Conservation (phyloP, 2,329 filamentous ascomycete genomes). For the Xylaria sp. region DNA sequence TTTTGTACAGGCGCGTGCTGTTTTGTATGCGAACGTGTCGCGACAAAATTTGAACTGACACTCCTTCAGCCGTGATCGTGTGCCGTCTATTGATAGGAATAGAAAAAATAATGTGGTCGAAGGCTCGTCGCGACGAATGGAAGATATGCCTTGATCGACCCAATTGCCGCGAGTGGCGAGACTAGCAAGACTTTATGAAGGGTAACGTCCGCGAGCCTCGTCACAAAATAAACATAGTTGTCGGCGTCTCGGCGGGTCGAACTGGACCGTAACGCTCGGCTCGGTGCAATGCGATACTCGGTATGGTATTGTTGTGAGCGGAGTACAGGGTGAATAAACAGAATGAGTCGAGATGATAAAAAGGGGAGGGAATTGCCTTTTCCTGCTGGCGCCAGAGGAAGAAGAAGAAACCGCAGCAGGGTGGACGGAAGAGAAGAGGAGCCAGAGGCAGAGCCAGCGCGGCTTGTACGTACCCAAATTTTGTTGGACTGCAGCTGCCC, state of each 20-base stretch:
- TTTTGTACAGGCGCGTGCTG: conserved; percentile 6
- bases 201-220: conserved; percentile 40
- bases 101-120: not conserved
- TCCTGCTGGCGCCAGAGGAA: conserved; percentile 34
- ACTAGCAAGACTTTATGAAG: conserved; percentile 39
- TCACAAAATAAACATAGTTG: conserved; percentile 45
- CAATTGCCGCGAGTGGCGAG: conserved; percentile 39
- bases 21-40: conserved; percentile 24
- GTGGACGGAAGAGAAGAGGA: conserved; percentile 44
- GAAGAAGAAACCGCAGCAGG: conserved; percentile 45
- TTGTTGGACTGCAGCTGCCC: conserved; percentile 40
- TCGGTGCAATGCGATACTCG: conserved; percentile 15
- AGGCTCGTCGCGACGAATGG: conserved; percentile 5
- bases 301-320: conserved; percentile 1
- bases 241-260: conserved; percentile 27
- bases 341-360: conserved; percentile 30
- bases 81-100: not conserved
- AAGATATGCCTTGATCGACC: conserved; percentile 23
- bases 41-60: conserved; percentile 16
- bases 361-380: conserved; percentile 32
- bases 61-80: conserved; percentile 11
- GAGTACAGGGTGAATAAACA: conserved; percentile 13
- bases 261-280: conserved; percentile 25
- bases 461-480: conserved; percentile 37
- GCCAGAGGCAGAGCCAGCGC: conserved; percentile 28